Evolutionary conservation across 306 rosid species (phyloP).

Genomic region (Cyclanthera cordifolia): DNA sequence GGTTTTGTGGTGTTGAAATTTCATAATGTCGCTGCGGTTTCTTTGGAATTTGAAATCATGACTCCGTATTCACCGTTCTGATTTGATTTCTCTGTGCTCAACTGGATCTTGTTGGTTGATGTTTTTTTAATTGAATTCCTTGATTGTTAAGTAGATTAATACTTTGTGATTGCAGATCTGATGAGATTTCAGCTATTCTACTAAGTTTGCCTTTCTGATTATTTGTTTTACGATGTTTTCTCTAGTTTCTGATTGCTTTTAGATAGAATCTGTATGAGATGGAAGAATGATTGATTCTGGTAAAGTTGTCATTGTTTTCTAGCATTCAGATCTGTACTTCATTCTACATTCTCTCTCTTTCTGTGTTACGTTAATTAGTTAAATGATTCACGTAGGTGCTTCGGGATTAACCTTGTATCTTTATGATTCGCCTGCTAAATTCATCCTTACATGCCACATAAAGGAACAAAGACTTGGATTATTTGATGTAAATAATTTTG

Average conservation of each 20-base stretch:
- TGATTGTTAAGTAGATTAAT: neutral
- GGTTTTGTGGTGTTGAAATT: neutral
- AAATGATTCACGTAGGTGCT: neutral
- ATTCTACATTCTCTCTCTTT: neutral
- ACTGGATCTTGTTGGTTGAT: neutral
- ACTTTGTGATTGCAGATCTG: neutral
- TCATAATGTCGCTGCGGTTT: neutral
- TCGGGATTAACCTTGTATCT: neutral
- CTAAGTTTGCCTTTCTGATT: neutral
- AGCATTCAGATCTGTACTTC: neutral
- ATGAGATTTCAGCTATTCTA: neutral
- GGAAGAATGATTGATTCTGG: neutral
- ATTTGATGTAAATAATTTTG: neutral
- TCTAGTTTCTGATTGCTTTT: neutral
- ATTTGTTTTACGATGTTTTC: neutral
- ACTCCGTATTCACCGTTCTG: neutral
- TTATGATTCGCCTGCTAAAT: neutral
- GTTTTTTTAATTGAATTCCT: neutral
- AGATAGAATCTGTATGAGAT: neutral
- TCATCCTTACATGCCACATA: neutral
- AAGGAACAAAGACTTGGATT: neutral
- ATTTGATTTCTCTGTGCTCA: conserved; percentile 7
- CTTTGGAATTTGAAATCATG: neutral
- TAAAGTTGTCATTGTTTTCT: neutral
- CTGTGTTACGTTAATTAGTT: neutral